Percentiles rank a stretch among this genome's conserved stretches.
phyloP scores from a whole-genome alignment of 495 filamentous ascomycete species.

The Cudoniella acicularis region DNA sequence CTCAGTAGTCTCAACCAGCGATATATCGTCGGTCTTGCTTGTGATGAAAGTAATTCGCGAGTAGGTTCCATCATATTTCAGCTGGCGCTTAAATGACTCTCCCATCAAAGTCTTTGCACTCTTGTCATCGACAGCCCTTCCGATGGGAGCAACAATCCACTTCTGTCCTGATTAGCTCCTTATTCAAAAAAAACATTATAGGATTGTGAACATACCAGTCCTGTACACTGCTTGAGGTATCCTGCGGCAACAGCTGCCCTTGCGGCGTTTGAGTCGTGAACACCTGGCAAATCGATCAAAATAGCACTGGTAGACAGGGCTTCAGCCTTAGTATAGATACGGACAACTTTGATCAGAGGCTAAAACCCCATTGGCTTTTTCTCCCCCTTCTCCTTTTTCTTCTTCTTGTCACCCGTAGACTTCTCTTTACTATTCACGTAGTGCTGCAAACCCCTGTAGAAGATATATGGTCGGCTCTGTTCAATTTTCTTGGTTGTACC shows the following conservation, averaged over 20 bases:
- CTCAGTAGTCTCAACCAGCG: slow-evolving; percentile 45
- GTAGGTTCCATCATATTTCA: slow-evolving; percentile 60
- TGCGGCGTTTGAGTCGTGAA: slow-evolving; percentile 63
- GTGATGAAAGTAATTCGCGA: slow-evolving; percentile 61
- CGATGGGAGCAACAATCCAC: slow-evolving; percentile 66
- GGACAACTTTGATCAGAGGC: slow-evolving; percentile 66
- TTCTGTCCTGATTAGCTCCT: not conserved
- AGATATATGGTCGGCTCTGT: slow-evolving; percentile 30
- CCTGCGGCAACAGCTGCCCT: slow-evolving; percentile 56
- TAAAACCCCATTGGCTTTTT: slow-evolving; percentile 51
- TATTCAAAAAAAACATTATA: no score
- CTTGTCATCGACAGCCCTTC: slow-evolving; percentile 63
- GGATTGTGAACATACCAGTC: slow-evolving; percentile 19
- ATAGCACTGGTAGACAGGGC: slow-evolving; percentile 59
- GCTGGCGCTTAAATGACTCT: slow-evolving; percentile 58
- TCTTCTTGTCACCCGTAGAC: slow-evolving; percentile 24
- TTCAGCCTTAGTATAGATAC: slow-evolving; percentile 52
- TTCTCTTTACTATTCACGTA: slow-evolving; percentile 55
- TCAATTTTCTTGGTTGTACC: slow-evolving; percentile 43
- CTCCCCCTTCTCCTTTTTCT: slow-evolving; percentile 31
- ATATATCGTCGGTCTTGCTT: slow-evolving; percentile 66
- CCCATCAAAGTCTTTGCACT: slow-evolving; percentile 58
- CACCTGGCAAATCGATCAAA: slow-evolving; percentile 64
- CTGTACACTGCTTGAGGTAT: slow-evolving; percentile 57
- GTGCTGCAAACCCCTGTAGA: slow-evolving; percentile 44